Conservation (phyloP, 345 rosid genomes). For the Diplotaxis tenuifolia region DNA sequence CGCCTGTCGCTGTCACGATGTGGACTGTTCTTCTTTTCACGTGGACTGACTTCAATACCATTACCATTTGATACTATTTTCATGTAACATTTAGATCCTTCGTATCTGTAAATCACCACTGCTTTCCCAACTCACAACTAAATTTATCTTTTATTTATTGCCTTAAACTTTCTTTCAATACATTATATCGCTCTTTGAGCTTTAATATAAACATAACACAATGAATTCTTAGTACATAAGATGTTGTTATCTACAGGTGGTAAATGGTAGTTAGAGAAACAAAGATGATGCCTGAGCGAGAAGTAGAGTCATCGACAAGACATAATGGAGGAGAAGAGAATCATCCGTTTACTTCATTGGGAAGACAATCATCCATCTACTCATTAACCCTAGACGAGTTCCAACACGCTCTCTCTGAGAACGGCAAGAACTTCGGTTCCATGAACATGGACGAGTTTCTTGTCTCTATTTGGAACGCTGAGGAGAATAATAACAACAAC, state of each 20-base stretch:
- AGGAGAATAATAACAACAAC: constrained; percentile 57
- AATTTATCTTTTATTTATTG: no score
- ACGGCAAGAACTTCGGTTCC: constrained; percentile 84
- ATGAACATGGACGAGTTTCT: constrained; percentile 99
- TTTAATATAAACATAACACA: no score
- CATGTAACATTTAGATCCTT: neutral
- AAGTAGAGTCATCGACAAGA: constrained; percentile 43
- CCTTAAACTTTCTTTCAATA: no score
- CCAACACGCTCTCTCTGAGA: constrained; percentile 67
- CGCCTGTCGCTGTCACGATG: constrained; percentile 33
- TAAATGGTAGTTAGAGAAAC: constrained; percentile 42
- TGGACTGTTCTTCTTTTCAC: constrained; percentile 36
- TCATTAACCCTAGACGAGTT: constrained; percentile 85
- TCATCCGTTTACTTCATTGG: constrained; percentile 49
- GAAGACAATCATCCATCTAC: constrained; percentile 78
- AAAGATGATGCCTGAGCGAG: constrained; percentile 45
- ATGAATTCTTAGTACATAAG: neutral
- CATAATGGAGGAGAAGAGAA: constrained; percentile 22
- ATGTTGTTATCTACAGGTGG: constrained; percentile 22
- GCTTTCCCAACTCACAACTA: no score
- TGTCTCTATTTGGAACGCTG: constrained; percentile 82
- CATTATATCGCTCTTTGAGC: no score
- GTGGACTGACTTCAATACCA: constrained; percentile 24
- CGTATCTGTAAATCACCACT: neutral
- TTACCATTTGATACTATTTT: constrained; percentile 2